Conservation (phyloP, 2,329 filamentous ascomycete species). For the Colletotrichum sp. region DNA sequence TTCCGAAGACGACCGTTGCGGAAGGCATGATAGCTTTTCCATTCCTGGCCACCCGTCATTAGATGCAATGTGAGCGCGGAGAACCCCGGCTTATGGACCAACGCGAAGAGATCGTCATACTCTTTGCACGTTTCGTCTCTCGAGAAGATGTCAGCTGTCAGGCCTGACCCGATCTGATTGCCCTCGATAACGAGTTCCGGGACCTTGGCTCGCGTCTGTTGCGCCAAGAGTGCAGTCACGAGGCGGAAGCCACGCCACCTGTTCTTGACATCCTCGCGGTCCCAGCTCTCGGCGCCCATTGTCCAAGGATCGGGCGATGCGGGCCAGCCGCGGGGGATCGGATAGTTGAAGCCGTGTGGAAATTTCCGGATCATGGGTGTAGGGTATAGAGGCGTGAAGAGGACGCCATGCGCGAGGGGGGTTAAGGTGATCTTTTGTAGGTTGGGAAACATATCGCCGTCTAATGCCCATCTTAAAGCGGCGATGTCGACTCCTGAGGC, state of each 20-base stretch:
- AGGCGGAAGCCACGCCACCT: constrained; percentile 36
- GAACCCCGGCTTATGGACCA: constrained; percentile 30
- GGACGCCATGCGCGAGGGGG: constrained; percentile 39
- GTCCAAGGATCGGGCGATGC: not conserved
- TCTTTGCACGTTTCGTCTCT: constrained; percentile 24
- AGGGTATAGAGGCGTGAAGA: constrained; percentile 39
- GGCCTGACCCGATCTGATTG: constrained; percentile 30
- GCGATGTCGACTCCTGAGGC: constrained; percentile 28
- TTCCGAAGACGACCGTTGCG: constrained; percentile 22
- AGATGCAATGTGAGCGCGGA: constrained; percentile 30
- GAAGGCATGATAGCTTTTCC: constrained; percentile 10
- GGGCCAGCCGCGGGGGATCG: constrained; percentile 37
- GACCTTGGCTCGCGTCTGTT: constrained; percentile 22
- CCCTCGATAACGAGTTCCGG: constrained; percentile 39
- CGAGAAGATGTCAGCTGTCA: constrained; percentile 36
- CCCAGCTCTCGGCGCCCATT: not conserved
- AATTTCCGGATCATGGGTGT: constrained; percentile 48
- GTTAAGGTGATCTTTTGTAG: constrained; percentile 42
- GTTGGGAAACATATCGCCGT: constrained; percentile 32
- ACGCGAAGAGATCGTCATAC: constrained; percentile 25
- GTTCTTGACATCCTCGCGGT: constrained; percentile 19
- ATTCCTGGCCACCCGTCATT: constrained; percentile 9
- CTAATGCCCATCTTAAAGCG: constrained; percentile 36
- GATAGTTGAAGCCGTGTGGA: constrained; percentile 43
- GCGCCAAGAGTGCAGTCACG: constrained; percentile 30